Conservation (phyloP, 2,329 filamentous ascomycete genomes). For the Exophiala lecanii-corni region DNA sequence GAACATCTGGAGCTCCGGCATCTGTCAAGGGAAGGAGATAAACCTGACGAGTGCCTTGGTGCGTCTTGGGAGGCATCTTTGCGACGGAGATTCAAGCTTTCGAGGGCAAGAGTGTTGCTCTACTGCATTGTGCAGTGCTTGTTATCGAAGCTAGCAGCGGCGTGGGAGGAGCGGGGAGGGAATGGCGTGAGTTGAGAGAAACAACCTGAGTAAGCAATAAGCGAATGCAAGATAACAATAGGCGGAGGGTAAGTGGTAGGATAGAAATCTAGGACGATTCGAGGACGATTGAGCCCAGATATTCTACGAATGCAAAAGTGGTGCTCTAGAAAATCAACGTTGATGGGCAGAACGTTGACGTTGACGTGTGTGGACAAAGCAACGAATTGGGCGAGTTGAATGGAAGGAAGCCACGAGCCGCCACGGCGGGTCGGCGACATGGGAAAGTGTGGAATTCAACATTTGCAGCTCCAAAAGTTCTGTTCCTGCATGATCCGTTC, state of each 20-base stretch:
- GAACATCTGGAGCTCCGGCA: conserved; percentile 82
- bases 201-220: conserved; percentile 3
- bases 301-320: too few species aligned
- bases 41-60: conserved; percentile 48
- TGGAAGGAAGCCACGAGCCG: neutral
- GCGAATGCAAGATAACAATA: neutral
- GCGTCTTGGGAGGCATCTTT: conserved; percentile 25
- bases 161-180: too few species aligned
- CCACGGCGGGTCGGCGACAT: neutral
- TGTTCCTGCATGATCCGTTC: too few species aligned
- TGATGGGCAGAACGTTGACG: too few species aligned
- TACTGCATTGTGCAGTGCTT: conserved; percentile 13
- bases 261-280: too few species aligned
- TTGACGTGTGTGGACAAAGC: too few species aligned
- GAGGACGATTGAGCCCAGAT: too few species aligned
- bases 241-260: too few species aligned
- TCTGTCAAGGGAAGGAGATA: conserved; percentile 90
- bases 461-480: too few species aligned
- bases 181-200: conserved; percentile 2
- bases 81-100: neutral
- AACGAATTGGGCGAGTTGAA: too few species aligned
- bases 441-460: neutral
- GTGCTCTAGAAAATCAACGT: too few species aligned
- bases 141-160: conserved; percentile 6
- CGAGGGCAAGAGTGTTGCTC: too few species aligned